These are phyloP conservation scores for Delonix regia DNA, from an alignment of 306 rosid species.

Conservation along the genomic window DNA sequence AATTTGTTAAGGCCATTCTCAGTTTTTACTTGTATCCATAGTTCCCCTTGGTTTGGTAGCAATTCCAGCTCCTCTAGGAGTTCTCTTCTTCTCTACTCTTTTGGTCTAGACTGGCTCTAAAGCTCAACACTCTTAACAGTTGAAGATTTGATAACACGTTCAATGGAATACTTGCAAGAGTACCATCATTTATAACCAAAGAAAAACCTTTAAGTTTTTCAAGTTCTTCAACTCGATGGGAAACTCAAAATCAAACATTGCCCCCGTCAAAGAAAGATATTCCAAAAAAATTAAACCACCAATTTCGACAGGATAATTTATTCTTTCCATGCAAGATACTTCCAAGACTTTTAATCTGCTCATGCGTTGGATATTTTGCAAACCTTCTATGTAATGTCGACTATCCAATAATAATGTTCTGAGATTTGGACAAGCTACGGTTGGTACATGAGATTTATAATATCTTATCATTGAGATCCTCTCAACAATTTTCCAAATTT, in stretches of 20 bases:
- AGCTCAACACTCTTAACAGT: background rate
- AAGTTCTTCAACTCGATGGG: background rate
- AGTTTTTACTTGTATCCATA: background rate
- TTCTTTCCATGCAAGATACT: no score
- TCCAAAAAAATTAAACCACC: background rate
- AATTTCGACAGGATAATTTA: background rate
- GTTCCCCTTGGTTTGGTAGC: background rate
- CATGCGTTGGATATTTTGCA: background rate
- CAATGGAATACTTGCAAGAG: background rate
- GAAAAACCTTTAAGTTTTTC: background rate
- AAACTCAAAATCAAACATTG: background rate
- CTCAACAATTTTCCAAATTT: background rate
- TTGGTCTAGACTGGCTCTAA: background rate
- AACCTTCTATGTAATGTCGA: background rate
- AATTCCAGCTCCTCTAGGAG: background rate
- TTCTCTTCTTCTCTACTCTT: background rate
- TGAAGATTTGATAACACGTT: background rate
- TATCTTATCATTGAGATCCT: background rate
- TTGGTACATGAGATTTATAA: background rate
- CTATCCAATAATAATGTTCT: background rate
- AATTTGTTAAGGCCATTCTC: background rate
- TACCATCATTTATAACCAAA: fast-evolving
- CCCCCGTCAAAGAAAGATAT: background rate
- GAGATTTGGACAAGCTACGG: background rate
- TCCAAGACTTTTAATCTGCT: background rate